A percentile compares a stretch with the other conserved stretches of the same genome.
phyloP scores from a whole-genome alignment of 345 rosid species.

The Anacardium occidentale region DNA sequence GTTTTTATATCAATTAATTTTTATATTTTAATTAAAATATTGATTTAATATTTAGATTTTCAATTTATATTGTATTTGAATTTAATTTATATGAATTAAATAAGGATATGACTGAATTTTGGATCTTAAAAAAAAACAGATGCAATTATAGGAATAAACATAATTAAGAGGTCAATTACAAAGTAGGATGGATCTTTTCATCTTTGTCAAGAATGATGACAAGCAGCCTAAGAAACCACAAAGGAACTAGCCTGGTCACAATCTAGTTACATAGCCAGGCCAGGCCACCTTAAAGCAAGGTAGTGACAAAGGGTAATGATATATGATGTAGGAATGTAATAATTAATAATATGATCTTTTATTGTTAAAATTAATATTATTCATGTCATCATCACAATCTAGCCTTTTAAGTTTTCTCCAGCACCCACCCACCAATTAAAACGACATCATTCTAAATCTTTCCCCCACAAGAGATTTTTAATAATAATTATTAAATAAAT shows the following conservation, averaged over 20 bases:
- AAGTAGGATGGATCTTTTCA: neutral
- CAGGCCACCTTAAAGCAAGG: neutral
- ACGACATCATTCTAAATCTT: slow-evolving; percentile 22
- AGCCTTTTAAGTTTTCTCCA: neutral
- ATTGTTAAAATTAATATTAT: no score
- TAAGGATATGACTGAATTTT: no score
- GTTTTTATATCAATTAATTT: no score
- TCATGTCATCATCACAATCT: neutral
- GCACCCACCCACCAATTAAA: slow-evolving; percentile 24
- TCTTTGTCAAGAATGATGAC: slow-evolving; percentile 1
- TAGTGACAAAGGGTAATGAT: slow-evolving; percentile 1
- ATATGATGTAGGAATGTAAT: no score
- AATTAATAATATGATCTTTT: no score
- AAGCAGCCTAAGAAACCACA: neutral
- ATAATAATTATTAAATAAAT: neutral
- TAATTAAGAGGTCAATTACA: slow-evolving; percentile 1
- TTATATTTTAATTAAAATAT: no score
- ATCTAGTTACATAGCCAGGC: neutral
- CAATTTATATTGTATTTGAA: no score
- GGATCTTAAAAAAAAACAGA: no score
- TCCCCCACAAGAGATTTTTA: neutral
- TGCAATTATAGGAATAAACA: no score
- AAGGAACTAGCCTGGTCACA: neutral
- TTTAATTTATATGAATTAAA: no score
- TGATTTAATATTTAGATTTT: no score